These are phyloP conservation scores for Pythium sukuiense DNA, from an alignment of 352 stramenopile genomes.

Conservation along the genomic window DNA sequence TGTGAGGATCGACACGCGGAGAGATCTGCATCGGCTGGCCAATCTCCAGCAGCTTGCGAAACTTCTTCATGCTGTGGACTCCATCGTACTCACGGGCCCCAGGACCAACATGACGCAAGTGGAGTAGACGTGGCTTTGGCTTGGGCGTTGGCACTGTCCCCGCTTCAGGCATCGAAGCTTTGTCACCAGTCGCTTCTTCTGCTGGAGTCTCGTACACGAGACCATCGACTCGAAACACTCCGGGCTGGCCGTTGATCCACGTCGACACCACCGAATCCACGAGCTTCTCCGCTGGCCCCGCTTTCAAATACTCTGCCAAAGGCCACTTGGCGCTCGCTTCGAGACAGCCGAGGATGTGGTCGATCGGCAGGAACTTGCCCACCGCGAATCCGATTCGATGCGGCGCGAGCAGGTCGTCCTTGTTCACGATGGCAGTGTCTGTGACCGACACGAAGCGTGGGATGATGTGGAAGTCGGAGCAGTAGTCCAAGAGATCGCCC, in stretches of 20 bases:
- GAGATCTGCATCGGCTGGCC: constrained; percentile 68
- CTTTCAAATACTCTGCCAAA: constrained; percentile 45
- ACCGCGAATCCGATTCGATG: constrained; percentile 82
- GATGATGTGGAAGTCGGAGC: constrained; percentile 77
- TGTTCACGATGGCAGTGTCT: constrained; percentile 61
- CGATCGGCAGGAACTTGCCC: constrained; percentile 60
- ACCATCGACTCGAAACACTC: constrained; percentile 63
- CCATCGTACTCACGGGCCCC: constrained; percentile 68
- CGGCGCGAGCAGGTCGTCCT: constrained; percentile 55
- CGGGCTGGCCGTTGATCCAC: constrained; percentile 61
- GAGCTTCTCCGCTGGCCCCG: constrained; percentile 49
- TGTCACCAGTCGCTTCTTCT: constrained; percentile 3
- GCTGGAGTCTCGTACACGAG: constrained; percentile 33
- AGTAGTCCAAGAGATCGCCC: constrained; percentile 56
- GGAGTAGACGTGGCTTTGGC: constrained; percentile 19
- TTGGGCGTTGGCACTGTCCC: background rate
- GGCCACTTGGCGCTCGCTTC: constrained; percentile 55
- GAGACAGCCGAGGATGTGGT: constrained; percentile 68
- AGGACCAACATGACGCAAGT: constrained; percentile 50
- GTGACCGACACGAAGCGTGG: constrained; percentile 80
- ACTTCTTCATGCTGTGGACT: constrained; percentile 64
- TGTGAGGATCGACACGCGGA: constrained; percentile 49
- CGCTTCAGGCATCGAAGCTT: constrained; percentile 1
- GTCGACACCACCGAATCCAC: constrained; percentile 75
- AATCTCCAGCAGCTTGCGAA: constrained; percentile 42